phyloP scores from a whole-genome alignment of 108 stramenopile species.

The Nannochloropsis granulata region DNA sequence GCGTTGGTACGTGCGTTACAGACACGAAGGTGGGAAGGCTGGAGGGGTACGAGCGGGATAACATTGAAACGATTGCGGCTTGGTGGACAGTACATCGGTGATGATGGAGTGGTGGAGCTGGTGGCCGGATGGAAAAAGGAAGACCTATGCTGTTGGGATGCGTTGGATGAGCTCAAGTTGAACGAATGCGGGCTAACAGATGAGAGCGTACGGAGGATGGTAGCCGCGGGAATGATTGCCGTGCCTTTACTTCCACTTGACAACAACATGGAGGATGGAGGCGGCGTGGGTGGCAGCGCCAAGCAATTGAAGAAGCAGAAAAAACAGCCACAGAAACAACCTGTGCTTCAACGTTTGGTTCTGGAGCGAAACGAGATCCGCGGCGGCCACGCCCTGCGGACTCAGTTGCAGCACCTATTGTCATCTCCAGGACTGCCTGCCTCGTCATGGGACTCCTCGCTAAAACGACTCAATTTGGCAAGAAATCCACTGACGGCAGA shows the following conservation, averaged over 20 bases:
- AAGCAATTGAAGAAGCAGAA: too few species aligned
- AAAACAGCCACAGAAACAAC: neutral
- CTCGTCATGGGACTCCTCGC: neutral
- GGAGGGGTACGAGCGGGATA: neutral
- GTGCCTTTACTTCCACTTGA: neutral
- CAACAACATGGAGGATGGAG: neutral
- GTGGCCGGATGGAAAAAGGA: neutral
- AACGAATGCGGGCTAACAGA: neutral
- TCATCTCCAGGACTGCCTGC: neutral
- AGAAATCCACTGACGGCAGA: neutral
- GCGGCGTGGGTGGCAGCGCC: too few species aligned
- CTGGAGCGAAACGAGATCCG: neutral
- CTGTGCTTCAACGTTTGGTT: neutral
- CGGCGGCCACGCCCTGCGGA: neutral
- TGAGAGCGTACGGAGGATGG: neutral
- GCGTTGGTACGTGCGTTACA: neutral
- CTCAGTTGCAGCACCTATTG: neutral
- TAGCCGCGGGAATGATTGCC: neutral
- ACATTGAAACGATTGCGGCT: neutral
- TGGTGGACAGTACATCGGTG: neutral
- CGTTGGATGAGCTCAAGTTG: neutral
- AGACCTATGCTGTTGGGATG: neutral
- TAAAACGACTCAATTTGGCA: neutral
- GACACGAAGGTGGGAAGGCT: neutral
- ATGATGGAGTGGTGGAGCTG: neutral